phyloP scores from a whole-genome alignment of 2,329 filamentous ascomycete species.

The Penicillium concentricum region DNA sequence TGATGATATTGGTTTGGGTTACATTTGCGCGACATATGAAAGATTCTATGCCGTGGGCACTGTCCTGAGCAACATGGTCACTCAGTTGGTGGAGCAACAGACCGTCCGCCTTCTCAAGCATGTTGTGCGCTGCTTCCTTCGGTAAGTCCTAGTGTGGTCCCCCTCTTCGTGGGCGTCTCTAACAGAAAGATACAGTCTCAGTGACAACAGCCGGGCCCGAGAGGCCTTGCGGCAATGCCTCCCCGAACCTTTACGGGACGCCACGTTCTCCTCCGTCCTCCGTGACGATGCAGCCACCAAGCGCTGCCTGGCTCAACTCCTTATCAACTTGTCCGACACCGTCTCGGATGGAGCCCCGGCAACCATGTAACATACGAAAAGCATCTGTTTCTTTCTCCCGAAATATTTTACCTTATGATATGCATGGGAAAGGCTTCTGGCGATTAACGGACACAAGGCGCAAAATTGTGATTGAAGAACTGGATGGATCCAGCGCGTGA shows the following conservation, averaged over 20 bases:
- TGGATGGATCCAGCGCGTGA: conserved; percentile 11
- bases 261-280: conserved; percentile 93
- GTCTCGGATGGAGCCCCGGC: conserved; percentile 57
- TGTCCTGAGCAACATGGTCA: conserved; percentile 97
- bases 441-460: conserved; percentile 42
- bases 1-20: conserved; percentile 93
- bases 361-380: conserved; percentile 41
- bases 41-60: conserved; percentile 97
- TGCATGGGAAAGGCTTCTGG: conserved; percentile 44
- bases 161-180: background rate
- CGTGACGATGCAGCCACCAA: conserved; percentile 97
- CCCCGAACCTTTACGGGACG: conserved; percentile 96
- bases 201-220: conserved; percentile 91
- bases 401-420: conserved; percentile 40
- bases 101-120: conserved; percentile 95
- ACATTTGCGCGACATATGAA: conserved; percentile 98
- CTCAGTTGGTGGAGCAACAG: conserved; percentile 94
- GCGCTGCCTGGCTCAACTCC: conserved; percentile 90
- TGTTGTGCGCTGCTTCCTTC: conserved; percentile 92
- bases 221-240: conserved; percentile 95
- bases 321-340: conserved; percentile 94
- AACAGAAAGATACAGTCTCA: conserved; percentile 60
- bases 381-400: conserved; percentile 33
- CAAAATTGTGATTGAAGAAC: conserved; percentile 31
- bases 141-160: conserved; percentile 56